A percentile compares a stretch with the other conserved stretches of the same genome.
Conservation (phyloP, 2,329 filamentous ascomycete species). For the Fusarium sp. region DNA sequence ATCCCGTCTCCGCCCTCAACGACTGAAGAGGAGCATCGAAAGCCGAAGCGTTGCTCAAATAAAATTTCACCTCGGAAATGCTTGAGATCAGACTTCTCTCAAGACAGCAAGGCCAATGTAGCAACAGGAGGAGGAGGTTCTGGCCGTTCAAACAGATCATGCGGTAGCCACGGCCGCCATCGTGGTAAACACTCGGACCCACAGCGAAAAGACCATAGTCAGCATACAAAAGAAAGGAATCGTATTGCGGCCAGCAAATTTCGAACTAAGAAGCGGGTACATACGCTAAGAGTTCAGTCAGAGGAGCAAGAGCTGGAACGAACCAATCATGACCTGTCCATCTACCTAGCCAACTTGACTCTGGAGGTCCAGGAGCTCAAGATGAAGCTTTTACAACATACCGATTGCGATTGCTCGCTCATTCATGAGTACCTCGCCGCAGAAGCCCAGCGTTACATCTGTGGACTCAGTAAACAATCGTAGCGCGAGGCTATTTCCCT, state of each 20-base stretch:
- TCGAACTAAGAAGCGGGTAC: constrained; percentile 22
- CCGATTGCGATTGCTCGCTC: constrained; percentile 13
- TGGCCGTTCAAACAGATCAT: not conserved
- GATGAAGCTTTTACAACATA: constrained; percentile 32
- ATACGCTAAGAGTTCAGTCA: constrained; percentile 14
- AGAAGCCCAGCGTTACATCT: constrained; percentile 22
- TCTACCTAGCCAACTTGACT: constrained; percentile 23
- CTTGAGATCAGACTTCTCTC: not conserved
- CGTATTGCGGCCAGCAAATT: constrained; percentile 21
- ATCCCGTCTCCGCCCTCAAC: not conserved
- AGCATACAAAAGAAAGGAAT: not conserved
- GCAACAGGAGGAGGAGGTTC: not conserved
- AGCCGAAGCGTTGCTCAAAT: not conserved
- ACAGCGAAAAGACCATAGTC: not conserved
- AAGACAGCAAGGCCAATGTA: not conserved
- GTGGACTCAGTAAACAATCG: constrained; percentile 1
- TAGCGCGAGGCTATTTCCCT: not conserved
- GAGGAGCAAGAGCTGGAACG: constrained; percentile 27
- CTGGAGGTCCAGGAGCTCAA: constrained; percentile 35
- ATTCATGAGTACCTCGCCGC: constrained; percentile 35
- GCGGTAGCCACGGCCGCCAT: not conserved
- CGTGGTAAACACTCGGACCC: not conserved
- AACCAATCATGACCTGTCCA: constrained; percentile 22
- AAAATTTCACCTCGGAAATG: not conserved
- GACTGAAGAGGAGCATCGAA: not conserved